Percentiles rank a stretch among this genome's conserved stretches.
Conservation (phyloP, 169 alveolate genomes). For the Haemoproteus tartakovskyi region DNA sequence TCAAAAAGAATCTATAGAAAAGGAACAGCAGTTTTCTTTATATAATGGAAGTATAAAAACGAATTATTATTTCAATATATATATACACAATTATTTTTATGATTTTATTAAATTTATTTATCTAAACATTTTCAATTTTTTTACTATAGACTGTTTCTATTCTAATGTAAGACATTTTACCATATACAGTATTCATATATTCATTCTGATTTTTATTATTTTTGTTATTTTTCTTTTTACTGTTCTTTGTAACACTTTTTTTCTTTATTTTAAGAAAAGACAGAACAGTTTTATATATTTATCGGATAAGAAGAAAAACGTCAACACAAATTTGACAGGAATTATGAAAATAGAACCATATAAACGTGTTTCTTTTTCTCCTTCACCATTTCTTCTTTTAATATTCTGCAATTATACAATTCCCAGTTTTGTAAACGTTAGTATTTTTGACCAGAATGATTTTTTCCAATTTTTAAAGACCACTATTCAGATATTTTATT, state of each 20-base stretch:
- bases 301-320: not conserved
- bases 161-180: not conserved
- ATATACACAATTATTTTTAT: constrained; percentile 45
- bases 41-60: constrained; percentile 15
- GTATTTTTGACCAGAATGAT: constrained; percentile 20
- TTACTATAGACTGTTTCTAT: constrained; percentile 13
- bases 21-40: not conserved
- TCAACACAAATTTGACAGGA: not conserved
- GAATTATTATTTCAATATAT: constrained; percentile 42
- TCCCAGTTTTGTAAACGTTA: constrained; percentile 19
- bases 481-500: constrained; percentile 36
- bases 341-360: not conserved
- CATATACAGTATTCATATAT: constrained; percentile 3
- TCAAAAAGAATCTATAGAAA: not conserved
- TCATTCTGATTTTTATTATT: not conserved
- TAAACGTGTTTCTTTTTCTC: not conserved
- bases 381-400: constrained; percentile 23
- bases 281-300: too few relatives aligned
- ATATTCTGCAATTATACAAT: constrained; percentile 11
- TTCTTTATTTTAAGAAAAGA: constrained; percentile 8
- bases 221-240: constrained; percentile 16
- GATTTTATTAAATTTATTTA: constrained; percentile 40
- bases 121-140: constrained; percentile 14
- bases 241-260: constrained; percentile 15
- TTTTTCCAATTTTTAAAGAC: constrained; percentile 24